Base-by-base conservation (phyloP, 805 yeast species). In the Diddensiella caesifluorescens region DNA sequence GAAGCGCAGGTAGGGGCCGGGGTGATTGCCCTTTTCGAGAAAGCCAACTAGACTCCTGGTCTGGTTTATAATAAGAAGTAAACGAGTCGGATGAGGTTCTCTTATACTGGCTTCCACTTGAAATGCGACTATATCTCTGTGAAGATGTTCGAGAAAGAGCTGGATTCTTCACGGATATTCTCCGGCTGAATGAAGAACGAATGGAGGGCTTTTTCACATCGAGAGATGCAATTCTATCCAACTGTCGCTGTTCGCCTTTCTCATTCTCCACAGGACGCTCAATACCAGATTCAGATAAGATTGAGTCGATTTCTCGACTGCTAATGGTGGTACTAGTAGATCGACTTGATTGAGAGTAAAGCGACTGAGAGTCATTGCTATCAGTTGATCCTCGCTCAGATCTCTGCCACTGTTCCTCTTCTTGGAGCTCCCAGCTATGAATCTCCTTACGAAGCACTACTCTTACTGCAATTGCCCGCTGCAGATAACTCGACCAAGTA, bases 401-500 rank as follows among this genome's bases (percentile, higher is more conserved):
- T 16, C 26, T 26, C 16, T 39, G 21, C 48, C 48, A 52, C 10
- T 45, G 35, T 18, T 44, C 38, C 27, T 47, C 54, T 25, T 52
- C 53, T 22, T 49, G 32, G 4, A 22, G 41, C 29, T 52, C 54
- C 42, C 47, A 44, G n/a, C 40, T 40, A 21, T 42, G 52, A 21
- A 48, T 50, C 39, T 54, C 54, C 34, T 53, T 46, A 10, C 57
- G 44, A 9, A 54, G 47, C 2, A 56, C 44, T 4, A 57, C 61
- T 2, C 65, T 47, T 5, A 53, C 50, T 3, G 64, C 65, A 35
- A 61, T 51, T 1, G 63, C 60, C 7, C 54, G 48, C 13, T 55
- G 50, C 20, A 61, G 43, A 35, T 60, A 61, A 3, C 48, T 30
- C 2, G 61, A 52, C 64, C 65, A 61, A 1, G 62, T 49, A 9